Base-by-base conservation (phyloP, 345 rosid genomes). In the Angophora floribunda region DNA sequence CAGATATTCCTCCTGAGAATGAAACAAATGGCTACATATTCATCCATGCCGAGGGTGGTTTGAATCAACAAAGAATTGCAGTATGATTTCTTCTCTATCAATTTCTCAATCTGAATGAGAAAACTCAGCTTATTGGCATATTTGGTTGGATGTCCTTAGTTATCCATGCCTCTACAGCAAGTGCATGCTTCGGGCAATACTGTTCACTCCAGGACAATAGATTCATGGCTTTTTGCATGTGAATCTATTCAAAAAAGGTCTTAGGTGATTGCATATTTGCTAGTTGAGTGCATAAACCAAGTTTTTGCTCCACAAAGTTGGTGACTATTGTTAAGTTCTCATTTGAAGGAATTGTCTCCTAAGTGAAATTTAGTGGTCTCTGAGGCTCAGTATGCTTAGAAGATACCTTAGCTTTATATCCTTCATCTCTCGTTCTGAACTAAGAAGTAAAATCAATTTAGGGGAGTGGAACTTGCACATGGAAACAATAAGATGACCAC, bases 31-130 rank as follows among this genome's bases (percentile, higher is more conserved):
- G 99, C 36, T 98, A 97, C 90, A 94, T 98, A 88, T 98, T 98
- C 90, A 96, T 98, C 89, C 98, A 98, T 91, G 99, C 99, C 14
- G 99, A 98, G 93, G 99, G 99, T 79, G 99, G 99, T 89, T 91
- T 98, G 91, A 98, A 98, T 96, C 99, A 98, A 91, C 99, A 98
- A 92, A 93, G 99, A 79, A 98, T 98, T 86, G 99, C 99, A 87
- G 99, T 98, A 96, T 90, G 95, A 85, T 89, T 92, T 91, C 85
- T 87, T 44, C 89, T 86, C 89, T 61, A 13, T 88, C 87, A 85
- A 85, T 89, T 51, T 57, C 85, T 86, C 45, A 84, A 45, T 52
- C 85, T 70, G 44, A 85, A 45, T 85, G 61, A 65, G 65, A 86
- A 75, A 19, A 30, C 24, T 59, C 49, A 9, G 82, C 82, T 75